These are phyloP conservation scores for Coniferiporia sulphurascens DNA, from an alignment of 1,284 basidiomycete genomes.

Conservation along the genomic window DNA sequence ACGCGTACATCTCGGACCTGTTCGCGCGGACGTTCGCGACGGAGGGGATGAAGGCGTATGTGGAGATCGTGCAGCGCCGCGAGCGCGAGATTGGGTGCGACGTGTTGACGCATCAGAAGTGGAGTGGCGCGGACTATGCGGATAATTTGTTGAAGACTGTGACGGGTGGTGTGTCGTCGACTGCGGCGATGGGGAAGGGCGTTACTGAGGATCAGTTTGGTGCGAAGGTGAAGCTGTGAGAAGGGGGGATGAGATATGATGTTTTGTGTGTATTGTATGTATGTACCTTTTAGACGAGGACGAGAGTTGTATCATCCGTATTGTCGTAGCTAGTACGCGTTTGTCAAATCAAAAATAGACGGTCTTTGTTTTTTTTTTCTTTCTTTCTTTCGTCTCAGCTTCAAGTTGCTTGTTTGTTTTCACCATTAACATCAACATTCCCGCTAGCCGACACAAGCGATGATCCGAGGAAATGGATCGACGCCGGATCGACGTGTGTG, in stretches of 20 bases:
- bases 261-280: no score
- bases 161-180: conserved; percentile 92
- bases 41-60: conserved; percentile 92
- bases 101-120: conserved; percentile 89
- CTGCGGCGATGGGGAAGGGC: conserved; percentile 91
- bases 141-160: conserved; percentile 92
- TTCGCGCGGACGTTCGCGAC: conserved; percentile 86
- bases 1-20: conserved; percentile 93
- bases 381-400: no score
- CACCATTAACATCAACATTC: no score
- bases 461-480: no score
- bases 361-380: no score
- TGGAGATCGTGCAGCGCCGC: conserved; percentile 78
- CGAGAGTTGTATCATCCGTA: no score
- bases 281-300: no score
- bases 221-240: conserved; percentile 14
- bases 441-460: no score
- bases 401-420: no score
- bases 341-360: no score
- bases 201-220: conserved; percentile 91
- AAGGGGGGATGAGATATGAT: background rate
- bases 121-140: conserved; percentile 93
- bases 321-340: no score
- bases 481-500: no score
- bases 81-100: conserved; percentile 90